Evolutionary conservation across 2,329 filamentous ascomycete genomes (phyloP).

Genomic region (Albifimbria verrucaria): DNA sequence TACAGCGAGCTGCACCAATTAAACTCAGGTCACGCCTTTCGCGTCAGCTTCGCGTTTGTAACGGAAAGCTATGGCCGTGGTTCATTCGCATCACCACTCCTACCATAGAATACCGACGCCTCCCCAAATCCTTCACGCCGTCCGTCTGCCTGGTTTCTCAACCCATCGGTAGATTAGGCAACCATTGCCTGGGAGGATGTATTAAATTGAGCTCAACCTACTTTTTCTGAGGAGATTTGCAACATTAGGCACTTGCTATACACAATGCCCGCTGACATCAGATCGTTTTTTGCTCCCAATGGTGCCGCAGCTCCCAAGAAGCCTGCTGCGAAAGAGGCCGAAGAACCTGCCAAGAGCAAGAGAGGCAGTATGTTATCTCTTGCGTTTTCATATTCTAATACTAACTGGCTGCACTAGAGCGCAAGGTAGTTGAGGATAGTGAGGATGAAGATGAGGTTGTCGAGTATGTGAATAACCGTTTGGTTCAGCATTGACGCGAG

Average conservation of each 20-base stretch:
- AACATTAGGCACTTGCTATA: background rate
- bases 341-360: constrained; percentile 40
- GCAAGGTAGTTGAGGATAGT: constrained; percentile 77
- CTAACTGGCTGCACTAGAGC: constrained; percentile 39
- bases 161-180: background rate
- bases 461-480: constrained; percentile 37
- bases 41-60: constrained; percentile 43
- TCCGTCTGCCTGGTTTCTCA: background rate
- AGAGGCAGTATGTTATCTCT: constrained; percentile 38
- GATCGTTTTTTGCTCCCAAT: constrained; percentile 85
- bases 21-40: constrained; percentile 36
- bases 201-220: background rate
- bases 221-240: no score
- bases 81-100: constrained; percentile 12
- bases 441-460: constrained; percentile 65
- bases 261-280: constrained; percentile 79
- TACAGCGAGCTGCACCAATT: constrained; percentile 17
- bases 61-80: background rate
- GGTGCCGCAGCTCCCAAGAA: constrained; percentile 54
- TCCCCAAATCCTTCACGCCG: background rate
- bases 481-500: constrained; percentile 1
- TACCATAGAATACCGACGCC: no score
- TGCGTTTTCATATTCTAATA: background rate
- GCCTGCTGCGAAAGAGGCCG: constrained; percentile 42
- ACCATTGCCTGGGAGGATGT: background rate